These are phyloP conservation scores for Reutealis trisperma DNA, from an alignment of 345 rosid species.

Conservation along the genomic window DNA sequence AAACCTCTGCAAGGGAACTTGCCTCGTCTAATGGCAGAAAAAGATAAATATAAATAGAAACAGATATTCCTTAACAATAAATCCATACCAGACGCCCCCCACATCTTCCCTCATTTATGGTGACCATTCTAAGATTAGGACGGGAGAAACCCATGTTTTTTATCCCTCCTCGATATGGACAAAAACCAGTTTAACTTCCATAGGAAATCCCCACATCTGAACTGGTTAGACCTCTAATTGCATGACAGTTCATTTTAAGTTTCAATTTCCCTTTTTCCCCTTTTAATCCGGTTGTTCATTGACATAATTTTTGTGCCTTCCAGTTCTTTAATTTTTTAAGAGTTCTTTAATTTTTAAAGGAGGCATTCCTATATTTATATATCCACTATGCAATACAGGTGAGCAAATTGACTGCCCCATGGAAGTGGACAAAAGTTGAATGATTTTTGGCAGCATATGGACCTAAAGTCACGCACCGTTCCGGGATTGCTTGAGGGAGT, in stretches of 20 bases:
- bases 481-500: conserved; percentile 85
- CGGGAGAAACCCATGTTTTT: neutral
- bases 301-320: neutral
- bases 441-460: conserved; percentile 32
- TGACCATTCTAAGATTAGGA: neutral
- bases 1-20: neutral
- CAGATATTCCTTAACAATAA: neutral
- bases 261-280: neutral
- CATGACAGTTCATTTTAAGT: neutral
- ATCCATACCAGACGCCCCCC: neutral
- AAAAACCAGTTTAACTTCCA: neutral
- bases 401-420: conserved; percentile 15
- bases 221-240: neutral
- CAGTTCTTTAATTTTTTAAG: too few relatives aligned
- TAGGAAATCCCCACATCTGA: neutral
- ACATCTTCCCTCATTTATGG: neutral
- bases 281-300: neutral
- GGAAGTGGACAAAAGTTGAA: conserved; percentile 15
- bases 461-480: conserved; percentile 85
- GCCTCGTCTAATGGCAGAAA: neutral
- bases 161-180: too few relatives aligned
- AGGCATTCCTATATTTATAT: neutral
- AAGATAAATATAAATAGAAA: too few relatives aligned
- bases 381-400: neutral
- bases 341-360: too few relatives aligned